Evolutionary conservation across 495 filamentous ascomycete genomes (phyloP).

Genomic region (Aspergillus ellipticus): DNA sequence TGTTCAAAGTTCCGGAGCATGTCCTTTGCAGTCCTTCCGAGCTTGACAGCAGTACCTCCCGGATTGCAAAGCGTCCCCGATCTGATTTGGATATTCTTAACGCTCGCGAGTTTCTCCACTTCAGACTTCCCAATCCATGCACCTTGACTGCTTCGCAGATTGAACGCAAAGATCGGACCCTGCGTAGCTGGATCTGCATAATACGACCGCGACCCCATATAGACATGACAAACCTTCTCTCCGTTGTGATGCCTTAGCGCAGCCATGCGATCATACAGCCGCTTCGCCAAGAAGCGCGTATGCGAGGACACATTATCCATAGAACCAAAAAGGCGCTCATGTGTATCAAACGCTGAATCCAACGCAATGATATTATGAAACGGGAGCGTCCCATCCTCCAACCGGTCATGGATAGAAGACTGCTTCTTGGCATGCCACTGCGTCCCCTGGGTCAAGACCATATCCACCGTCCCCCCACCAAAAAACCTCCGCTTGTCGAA

Average conservation of each 20-base stretch:
- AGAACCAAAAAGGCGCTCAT: constrained; percentile 64
- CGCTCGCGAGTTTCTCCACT: constrained; percentile 74
- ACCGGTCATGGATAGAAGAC: constrained; percentile 66
- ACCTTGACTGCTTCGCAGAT: constrained; percentile 61
- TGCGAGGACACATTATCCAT: constrained; percentile 73
- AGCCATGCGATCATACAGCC: constrained; percentile 55
- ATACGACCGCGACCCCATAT: constrained; percentile 42
- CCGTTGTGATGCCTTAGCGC: constrained; percentile 66
- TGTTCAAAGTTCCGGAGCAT: constrained; percentile 76
- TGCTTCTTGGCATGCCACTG: constrained; percentile 71
- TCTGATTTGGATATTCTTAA: constrained; percentile 76
- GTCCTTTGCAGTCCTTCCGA: constrained; percentile 71
- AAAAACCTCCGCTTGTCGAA: constrained; percentile 73
- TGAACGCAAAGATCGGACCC: constrained; percentile 84
- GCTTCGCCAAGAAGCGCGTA: constrained; percentile 59
- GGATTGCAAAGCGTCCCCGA: constrained; percentile 91
- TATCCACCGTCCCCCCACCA: constrained; percentile 92
- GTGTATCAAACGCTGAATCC: constrained; percentile 65
- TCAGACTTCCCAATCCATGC: constrained; percentile 77
- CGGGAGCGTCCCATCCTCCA: constrained; percentile 89
- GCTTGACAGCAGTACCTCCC: constrained; percentile 68
- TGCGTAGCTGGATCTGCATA: constrained; percentile 49
- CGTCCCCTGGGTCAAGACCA: constrained; percentile 46
- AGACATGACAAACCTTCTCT: constrained; percentile 59
- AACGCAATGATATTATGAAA: constrained; percentile 86